These are phyloP conservation scores for Ophiorrhiza pumila DNA, from an alignment of 257 asterid genomes.

Conservation along the genomic window DNA sequence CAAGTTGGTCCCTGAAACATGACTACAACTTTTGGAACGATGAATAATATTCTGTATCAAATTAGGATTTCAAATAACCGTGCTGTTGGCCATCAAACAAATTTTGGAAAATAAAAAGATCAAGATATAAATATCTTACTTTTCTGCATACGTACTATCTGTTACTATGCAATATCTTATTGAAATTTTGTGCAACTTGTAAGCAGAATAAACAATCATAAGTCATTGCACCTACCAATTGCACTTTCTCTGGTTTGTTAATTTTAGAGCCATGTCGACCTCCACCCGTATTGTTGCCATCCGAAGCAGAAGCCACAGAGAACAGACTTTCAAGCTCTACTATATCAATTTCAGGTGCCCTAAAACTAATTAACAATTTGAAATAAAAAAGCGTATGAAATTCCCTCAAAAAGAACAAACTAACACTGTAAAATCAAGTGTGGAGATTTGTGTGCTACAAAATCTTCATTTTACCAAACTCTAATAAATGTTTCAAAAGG, in stretches of 20 bases:
- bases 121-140: background rate
- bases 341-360: slow-evolving; percentile 98
- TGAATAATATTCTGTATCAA: background rate
- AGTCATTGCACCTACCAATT: slow-evolving; percentile 58
- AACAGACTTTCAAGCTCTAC: slow-evolving; percentile 95
- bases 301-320: slow-evolving; percentile 92
- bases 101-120: background rate
- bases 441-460: background rate
- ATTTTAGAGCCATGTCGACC: slow-evolving; percentile 73
- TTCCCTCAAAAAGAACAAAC: background rate
- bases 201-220: background rate
- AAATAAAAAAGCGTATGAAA: background rate
- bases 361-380: slow-evolving; percentile 22
- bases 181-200: background rate
- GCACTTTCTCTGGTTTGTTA: slow-evolving; percentile 94
- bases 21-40: background rate
- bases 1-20: background rate
- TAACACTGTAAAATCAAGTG: too few species aligned
- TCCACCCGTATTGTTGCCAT: slow-evolving; percentile 62
- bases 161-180: background rate
- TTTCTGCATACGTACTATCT: background rate
- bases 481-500: background rate
- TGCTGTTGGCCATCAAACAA: background rate
- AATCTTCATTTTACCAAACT: background rate
- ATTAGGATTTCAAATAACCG: background rate